Base-by-base conservation (phyloP, 805 yeast genomes). In the Lipomyces sp. region DNA sequence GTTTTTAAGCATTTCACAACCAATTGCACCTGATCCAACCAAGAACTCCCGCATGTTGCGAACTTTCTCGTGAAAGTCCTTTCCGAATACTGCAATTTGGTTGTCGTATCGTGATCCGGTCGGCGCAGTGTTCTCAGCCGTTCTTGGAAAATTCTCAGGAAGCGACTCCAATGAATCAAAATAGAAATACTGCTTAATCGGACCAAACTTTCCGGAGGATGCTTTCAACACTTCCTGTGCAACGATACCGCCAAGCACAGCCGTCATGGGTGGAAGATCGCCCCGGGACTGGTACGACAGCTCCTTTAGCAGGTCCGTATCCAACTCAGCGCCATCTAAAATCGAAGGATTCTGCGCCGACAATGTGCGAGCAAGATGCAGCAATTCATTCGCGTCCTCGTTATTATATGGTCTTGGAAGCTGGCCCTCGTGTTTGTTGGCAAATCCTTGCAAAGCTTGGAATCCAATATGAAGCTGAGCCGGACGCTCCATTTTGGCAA, bases 21-120 rank as follows among this genome's bases (percentile, higher is more conserved):
- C 99, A 81, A 95, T 95, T 24, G 99, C 99, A 77, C 99, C 99
- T 1, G 98, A 92, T 56, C 99, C 99, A 53, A 95, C 99, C 71
- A 95, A 82, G 78, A 95, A 94, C 2, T 93, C 92, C 75, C 86
- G 89, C 69, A 90, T 80, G 77, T 93, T 91, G 50, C 90, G 86
- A 65, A 95, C 80, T 55, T 80, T 81, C 74, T 89, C 86, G 76
- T 92, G 94, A 79, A 86, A 91, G 54, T 85, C 86, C 59, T 84
- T 76, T 66, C 99, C 99, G 73, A 92, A 92, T 0, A 94, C 97
- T 1, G 98, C 98, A 75, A 92, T 90, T 81, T 92, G 97, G n/a
- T 87, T 86, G 78, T 95, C 99, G 76, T 95, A 95, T 76, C 99
- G 87, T 4, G 96, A 83, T 54, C 88, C 87, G 60, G 85, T 78